Conservation (phyloP, 306 rosid genomes). For the Carpinus fangiana region DNA sequence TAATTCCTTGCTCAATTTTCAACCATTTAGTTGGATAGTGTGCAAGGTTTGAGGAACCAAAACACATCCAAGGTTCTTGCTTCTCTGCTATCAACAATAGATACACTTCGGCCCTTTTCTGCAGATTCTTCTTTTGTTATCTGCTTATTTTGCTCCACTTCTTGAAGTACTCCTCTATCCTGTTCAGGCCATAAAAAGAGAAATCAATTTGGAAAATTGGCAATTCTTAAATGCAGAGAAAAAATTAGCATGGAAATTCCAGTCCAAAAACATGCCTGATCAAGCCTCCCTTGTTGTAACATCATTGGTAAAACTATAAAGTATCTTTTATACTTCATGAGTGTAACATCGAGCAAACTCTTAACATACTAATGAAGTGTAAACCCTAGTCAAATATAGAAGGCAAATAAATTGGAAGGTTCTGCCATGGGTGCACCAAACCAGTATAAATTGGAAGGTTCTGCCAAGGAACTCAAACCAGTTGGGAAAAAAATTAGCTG, state of each 20-base stretch:
- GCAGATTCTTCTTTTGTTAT: conserved; percentile 31
- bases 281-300: too few relatives aligned
- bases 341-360: too few relatives aligned
- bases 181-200: conserved; percentile 21
- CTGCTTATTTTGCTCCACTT: conserved; percentile 51
- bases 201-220: not conserved
- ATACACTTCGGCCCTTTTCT: conserved; percentile 42
- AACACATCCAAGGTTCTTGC: conserved; percentile 72
- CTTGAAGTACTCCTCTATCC: conserved; percentile 68
- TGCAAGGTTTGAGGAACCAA: conserved; percentile 98
- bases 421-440: too few relatives aligned
- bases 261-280: not conserved
- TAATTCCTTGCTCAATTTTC: conserved; percentile 11
- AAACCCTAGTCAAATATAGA: too few relatives aligned
- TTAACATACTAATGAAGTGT: too few relatives aligned
- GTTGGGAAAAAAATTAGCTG: not conserved
- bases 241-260: not conserved
- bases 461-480: not conserved
- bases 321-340: too few relatives aligned
- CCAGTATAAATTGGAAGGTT: not conserved
- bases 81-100: conserved; percentile 62
- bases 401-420: too few relatives aligned
- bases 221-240: not conserved
- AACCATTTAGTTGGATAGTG: conserved; percentile 43
- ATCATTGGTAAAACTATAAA: too few relatives aligned